Evolutionary conservation across 2,329 filamentous ascomycete genomes (phyloP).

Genomic region (Colletotrichum incanum): DNA sequence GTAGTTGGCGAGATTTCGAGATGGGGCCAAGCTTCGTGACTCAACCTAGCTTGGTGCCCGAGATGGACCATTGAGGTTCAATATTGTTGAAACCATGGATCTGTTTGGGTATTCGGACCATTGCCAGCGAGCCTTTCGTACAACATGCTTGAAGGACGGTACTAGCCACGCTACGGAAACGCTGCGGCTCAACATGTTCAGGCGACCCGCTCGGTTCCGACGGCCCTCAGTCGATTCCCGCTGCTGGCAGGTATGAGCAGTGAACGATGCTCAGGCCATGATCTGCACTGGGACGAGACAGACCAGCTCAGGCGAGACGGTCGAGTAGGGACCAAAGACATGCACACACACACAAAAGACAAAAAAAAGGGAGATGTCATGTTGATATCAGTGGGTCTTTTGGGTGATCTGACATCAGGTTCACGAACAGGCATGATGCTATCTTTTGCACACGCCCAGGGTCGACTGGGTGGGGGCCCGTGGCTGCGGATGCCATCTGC

Average conservation of each 20-base stretch:
- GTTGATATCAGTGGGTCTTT: conserved; percentile 41
- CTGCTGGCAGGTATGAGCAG: conserved; percentile 13
- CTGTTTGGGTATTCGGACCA: conserved; percentile 30
- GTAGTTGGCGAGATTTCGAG: conserved; percentile 37
- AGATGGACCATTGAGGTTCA: conserved; percentile 31
- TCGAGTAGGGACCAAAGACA: conserved; percentile 1
- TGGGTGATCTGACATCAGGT: conserved; percentile 37
- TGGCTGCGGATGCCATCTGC: conserved; percentile 40
- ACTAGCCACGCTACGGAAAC: background rate
- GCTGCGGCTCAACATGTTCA: conserved; percentile 16
- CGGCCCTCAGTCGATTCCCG: conserved; percentile 25
- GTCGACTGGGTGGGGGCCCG: conserved; percentile 21
- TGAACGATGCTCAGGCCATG: conserved; percentile 39
- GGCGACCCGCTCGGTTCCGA: conserved; percentile 29
- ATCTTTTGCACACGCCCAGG: conserved; percentile 33
- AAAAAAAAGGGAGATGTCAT: conserved; percentile 32
- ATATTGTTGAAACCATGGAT: conserved; percentile 33
- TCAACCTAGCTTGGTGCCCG: conserved; percentile 36
- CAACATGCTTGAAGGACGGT: background rate
- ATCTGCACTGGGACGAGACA: conserved; percentile 28
- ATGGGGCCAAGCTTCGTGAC: conserved; percentile 37
- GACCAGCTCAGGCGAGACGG: conserved; percentile 21
- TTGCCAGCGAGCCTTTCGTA: conserved; percentile 17
- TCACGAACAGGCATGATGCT: conserved; percentile 35
- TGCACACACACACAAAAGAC: background rate